These are phyloP conservation scores for Neurospora africana DNA, from an alignment of 495 filamentous ascomycete genomes.

Conservation along the genomic window DNA sequence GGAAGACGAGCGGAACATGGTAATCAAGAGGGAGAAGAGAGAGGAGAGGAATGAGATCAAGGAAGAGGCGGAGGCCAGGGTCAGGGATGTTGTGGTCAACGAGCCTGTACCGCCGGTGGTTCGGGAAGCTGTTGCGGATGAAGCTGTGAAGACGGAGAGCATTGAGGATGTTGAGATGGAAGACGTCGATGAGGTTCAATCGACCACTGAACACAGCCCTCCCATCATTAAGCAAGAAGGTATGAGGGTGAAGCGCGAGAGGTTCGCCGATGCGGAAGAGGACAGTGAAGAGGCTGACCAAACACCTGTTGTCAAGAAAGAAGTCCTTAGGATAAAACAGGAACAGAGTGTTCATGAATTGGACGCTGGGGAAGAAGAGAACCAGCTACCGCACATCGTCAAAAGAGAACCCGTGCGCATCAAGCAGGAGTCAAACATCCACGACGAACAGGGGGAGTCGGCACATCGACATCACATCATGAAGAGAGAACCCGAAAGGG, in stretches of 20 bases:
- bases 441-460: neutral
- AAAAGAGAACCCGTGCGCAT: neutral
- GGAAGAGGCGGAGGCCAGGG: neutral
- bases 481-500: neutral
- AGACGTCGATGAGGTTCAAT: neutral
- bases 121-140: neutral
- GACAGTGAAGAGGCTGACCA: neutral
- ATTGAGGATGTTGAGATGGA: neutral
- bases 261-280: neutral
- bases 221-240: neutral
- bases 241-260: neutral
- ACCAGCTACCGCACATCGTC: neutral
- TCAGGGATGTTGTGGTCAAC: neutral
- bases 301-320: neutral
- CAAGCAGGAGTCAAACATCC: neutral
- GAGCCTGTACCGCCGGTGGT: neutral
- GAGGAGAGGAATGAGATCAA: conserved; percentile 5
- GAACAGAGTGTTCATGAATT: neutral
- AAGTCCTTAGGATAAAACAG: neutral
- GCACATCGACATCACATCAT: neutral
- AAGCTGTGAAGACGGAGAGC: neutral
- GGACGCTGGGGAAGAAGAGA: neutral
- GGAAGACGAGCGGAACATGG: conserved; percentile 8
- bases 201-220: neutral
- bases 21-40: conserved; percentile 15